Base-by-base conservation (phyloP, 228 moss, liverwort and hornwort genomes). In the Sphagnum fallax region DNA sequence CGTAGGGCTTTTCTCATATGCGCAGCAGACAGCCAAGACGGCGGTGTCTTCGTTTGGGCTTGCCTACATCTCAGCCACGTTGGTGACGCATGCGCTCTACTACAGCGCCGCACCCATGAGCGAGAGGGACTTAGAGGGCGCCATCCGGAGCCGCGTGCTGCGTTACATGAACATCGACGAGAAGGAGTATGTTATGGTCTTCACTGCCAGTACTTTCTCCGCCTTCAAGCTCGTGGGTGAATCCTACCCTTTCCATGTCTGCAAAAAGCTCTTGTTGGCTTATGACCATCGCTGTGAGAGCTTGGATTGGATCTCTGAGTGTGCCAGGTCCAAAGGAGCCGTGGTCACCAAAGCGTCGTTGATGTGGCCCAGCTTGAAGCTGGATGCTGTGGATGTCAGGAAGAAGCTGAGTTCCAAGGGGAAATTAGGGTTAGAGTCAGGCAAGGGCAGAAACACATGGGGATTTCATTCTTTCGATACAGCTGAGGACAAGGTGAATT, bases 181-280 rank as follows among this genome's bases (percentile, higher is more conserved):
- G 81, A 81, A 79, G 71, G 84, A 84, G 69, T 87, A 87, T 13
- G 79, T 78, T 50, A 81, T 87, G 50, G 87, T 84, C 52, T 87
- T 87, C 62, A 81, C 84, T 32, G 84, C 87, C 61, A 87, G 83
- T 67, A 76, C 76, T 53, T 71, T 83, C 51, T 83, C 84, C 4
- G 87, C 87, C 5, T 81, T 87, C 70, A 87, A 87, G 77, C 81
- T 87, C 5, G 65, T 87, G 77, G 87, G 83, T 55, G 87, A 87
- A 49, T 83, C 83, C 18, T 87, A 87, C 60, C 87, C 81, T 8
- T 87, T 87, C 18, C 84, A 84, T 63, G 7, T 74, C 77, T 81
- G 78, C 6, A 65, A 78, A 11, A 83, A 81, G 77, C 77, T 87
- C 67, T 79, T 87, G 16, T 53, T 83, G 47, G 87, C 84, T 1